These are phyloP conservation scores for Kwoniella shandongensis DNA, from an alignment of 768 basidiomycete species.

Conservation along the genomic window DNA sequence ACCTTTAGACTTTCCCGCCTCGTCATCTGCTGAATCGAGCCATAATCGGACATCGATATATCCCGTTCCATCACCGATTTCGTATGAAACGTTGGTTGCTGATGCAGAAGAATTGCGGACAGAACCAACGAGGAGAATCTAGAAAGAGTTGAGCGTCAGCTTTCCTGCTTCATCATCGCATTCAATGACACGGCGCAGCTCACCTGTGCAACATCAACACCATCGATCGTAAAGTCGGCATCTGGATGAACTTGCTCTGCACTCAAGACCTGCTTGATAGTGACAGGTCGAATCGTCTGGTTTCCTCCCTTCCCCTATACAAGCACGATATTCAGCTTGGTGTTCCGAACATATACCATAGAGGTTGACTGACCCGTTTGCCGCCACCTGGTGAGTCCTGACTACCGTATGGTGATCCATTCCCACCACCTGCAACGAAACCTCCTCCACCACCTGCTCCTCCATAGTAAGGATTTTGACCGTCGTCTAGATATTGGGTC, in stretches of 20 bases:
- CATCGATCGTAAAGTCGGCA: constrained; percentile 83
- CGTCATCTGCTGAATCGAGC: constrained; percentile 70
- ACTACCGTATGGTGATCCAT: constrained; percentile 45
- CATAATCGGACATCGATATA: constrained; percentile 59
- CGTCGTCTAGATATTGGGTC: constrained; percentile 23
- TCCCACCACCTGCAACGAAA: constrained; percentile 26
- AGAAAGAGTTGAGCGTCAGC: constrained; percentile 14
- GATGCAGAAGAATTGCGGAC: constrained; percentile 68
- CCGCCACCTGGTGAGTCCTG: constrained; percentile 40
- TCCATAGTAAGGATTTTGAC: constrained; percentile 44
- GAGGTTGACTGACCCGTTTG: constrained; percentile 31
- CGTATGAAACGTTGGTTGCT: constrained; percentile 76
- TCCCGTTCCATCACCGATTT: constrained; percentile 78
- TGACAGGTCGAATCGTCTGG: constrained; percentile 68
- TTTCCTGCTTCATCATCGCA: background rate
- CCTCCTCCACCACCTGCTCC: constrained; percentile 39
- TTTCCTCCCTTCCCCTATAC: constrained; percentile 35
- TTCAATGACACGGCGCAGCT: no score
- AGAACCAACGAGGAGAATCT: constrained; percentile 75
- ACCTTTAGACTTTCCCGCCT: constrained; percentile 52
- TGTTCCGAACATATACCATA: background rate
- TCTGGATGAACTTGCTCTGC: constrained; percentile 84
- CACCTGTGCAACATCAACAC: constrained; percentile 76
- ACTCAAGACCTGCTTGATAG: constrained; percentile 69
- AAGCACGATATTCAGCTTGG: constrained; percentile 7